These are phyloP conservation scores for Escallonia herrerae DNA, from an alignment of 129 eudicot species.

Conservation along the genomic window DNA sequence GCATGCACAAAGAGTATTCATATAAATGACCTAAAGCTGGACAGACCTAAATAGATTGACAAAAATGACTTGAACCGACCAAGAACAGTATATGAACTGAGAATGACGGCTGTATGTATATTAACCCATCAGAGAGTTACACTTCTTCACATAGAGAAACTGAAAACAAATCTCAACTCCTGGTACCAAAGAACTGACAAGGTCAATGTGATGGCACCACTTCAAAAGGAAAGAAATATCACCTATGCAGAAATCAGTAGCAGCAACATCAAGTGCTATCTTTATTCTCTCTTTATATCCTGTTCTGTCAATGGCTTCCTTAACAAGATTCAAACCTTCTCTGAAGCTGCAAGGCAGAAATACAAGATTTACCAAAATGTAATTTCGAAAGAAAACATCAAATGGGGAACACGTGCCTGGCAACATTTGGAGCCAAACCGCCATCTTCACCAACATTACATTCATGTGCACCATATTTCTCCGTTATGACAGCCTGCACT, in stretches of 20 bases:
- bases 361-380: slow-evolving; percentile 18
- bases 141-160: not conserved
- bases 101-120: too few species aligned
- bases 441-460: slow-evolving; percentile 97
- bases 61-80: too few species aligned
- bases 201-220: not conserved
- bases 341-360: slow-evolving; percentile 61
- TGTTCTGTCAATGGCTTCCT: slow-evolving; percentile 85
- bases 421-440: slow-evolving; percentile 85
- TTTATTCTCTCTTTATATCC: slow-evolving; percentile 67
- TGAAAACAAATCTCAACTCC: slow-evolving; percentile 2
- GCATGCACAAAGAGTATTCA: not conserved
- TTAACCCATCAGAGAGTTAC: too few species aligned
- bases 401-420: slow-evolving; percentile 51
- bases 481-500: slow-evolving; percentile 78
- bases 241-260: slow-evolving; percentile 97
- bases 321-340: slow-evolving; percentile 90
- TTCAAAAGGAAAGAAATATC: slow-evolving; percentile 12
- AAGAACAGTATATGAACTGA: too few species aligned
- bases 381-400: slow-evolving; percentile 4
- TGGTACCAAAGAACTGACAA: not conserved
- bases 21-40: slow-evolving; percentile 3
- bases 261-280: slow-evolving; percentile 90
- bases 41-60: too few species aligned
- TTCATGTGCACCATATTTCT: slow-evolving; percentile 72